phyloP scores from a whole-genome alignment of 768 basidiomycete genomes.

The Pholiota molesta region DNA sequence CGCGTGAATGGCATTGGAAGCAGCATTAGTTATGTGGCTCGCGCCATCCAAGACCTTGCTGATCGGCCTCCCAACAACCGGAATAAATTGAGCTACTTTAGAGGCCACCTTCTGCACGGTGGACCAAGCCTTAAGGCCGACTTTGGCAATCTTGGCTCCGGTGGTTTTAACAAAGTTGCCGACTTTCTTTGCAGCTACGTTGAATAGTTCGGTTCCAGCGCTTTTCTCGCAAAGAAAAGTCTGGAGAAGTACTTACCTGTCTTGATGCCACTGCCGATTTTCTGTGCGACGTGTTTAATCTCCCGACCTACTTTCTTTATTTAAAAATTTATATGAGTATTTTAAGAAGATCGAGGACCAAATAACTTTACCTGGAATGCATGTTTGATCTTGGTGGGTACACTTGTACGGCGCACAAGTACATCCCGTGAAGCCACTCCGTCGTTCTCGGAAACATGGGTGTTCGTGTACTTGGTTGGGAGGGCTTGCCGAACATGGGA shows the following conservation, averaged over 20 bases:
- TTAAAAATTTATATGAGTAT: too few species aligned
- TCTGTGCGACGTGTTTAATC: too few species aligned
- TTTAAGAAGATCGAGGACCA: background rate
- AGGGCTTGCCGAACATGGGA: background rate
- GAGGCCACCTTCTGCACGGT: conserved; percentile 4
- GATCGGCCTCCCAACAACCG: conserved; percentile 13
- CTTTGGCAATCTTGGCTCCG: background rate
- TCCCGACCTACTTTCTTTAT: too few species aligned
- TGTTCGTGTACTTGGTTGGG: background rate
- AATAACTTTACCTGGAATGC: conserved; percentile 10
- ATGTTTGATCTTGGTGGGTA: conserved; percentile 14
- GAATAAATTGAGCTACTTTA: conserved; percentile 15
- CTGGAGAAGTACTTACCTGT: background rate
- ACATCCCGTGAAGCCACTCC: conserved; percentile 4
- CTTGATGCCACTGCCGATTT: too few species aligned
- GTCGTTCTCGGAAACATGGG: background rate
- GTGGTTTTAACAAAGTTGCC: too few species aligned
- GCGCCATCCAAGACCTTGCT: conserved; percentile 9
- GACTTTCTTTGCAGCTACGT: conserved; percentile 8
- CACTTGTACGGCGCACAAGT: conserved; percentile 12
- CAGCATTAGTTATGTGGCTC: conserved; percentile 1
- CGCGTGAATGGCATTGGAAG: conserved; percentile 14
- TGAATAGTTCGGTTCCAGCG: background rate
- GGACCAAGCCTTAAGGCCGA: conserved; percentile 15
- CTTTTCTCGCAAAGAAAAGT: background rate